Evolutionary conservation across 805 yeast species (phyloP), one percentile per base, ranked within the genome.

Genomic region (Candida broadrunensis): DNA sequence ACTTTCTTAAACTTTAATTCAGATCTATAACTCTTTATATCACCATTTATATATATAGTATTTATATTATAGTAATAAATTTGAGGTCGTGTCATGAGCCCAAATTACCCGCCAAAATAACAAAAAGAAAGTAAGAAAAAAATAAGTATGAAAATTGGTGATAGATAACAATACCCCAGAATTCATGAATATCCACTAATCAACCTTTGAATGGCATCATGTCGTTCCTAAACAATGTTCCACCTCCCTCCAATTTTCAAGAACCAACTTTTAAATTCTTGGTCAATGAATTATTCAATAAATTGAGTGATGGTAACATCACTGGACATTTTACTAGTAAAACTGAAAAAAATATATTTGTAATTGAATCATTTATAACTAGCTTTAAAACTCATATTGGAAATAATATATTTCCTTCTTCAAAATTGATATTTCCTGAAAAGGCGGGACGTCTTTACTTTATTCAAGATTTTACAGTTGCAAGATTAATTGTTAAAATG

Each of bases 401-500:
- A 9, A 31, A 42, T 30, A 63, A 89, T 56, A 71, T 89, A 3
- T 81, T 73, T 49, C 90, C 91, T 0, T 83, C 83, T 1, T 67
- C 85, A 13, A 64, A 80, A 24, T 65, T 89, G 36, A 65, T 75
- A 2, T 58, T 84, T 20, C 88, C 95, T 0, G 73, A 79, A 39
- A 68, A 78, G 38, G 95, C 87, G 49, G 64, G 72, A 16, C 63
- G 89, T 32, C 60, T 73, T 32, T 87, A 81, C 56, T 72, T 78
- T 46, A 66, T 87, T 31, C 81, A 79, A 54, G 96, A 89, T 46
- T 65, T 67, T 15, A 72, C 78, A 0, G 58, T 90, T 25, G 85
- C 83, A 0, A 65, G 67, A 19, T 46, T 66, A 9, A 58, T 63
- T 2, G 61, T 75, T 34, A 67, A 75, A 45, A 71, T 83, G 32